Evolutionary conservation across 352 stramenopile genomes (phyloP).

Genomic region (Globisporangium nunn): DNA sequence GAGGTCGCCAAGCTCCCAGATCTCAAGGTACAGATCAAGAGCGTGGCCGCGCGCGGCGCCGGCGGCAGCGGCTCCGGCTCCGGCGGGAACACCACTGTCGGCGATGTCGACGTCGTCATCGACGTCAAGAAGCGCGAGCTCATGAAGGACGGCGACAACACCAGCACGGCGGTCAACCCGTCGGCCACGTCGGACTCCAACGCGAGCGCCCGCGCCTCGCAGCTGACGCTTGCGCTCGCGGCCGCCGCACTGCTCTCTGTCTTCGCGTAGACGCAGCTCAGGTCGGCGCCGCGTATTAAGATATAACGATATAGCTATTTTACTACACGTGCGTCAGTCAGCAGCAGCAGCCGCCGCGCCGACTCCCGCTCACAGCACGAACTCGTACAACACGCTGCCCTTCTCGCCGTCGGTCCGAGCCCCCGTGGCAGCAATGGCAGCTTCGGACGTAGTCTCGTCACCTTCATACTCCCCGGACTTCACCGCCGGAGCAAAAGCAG

Average conservation of each 20-base stretch:
- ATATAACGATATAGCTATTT: slow-evolving; percentile 4
- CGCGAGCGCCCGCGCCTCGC: slow-evolving; percentile 1
- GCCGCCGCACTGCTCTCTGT: slow-evolving; percentile 4
- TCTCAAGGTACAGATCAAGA: slow-evolving; percentile 22
- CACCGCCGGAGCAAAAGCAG: no score
- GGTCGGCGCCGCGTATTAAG: neutral
- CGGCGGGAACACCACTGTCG: neutral
- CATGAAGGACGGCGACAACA: slow-evolving; percentile 20
- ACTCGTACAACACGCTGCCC: slow-evolving; percentile 54
- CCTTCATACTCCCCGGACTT: no score
- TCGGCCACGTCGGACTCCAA: neutral
- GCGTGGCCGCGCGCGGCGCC: neutral
- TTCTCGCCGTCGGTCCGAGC: slow-evolving; percentile 1
- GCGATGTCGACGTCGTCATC: slow-evolving; percentile 30
- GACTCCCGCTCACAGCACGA: slow-evolving; percentile 32
- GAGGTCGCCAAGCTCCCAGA: slow-evolving; percentile 18
- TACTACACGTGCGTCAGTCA: neutral
- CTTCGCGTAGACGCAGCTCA: neutral
- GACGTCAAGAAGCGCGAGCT: slow-evolving; percentile 39
- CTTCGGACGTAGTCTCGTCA: no score
- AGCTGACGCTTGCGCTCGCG: slow-evolving; percentile 2
- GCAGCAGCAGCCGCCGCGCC: neutral
- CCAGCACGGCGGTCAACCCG: slow-evolving; percentile 5
- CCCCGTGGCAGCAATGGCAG: no score
- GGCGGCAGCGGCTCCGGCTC: slow-evolving; percentile 1